Base-by-base conservation (phyloP, 257 asterid species). In the Jacaranda mimosifolia region DNA sequence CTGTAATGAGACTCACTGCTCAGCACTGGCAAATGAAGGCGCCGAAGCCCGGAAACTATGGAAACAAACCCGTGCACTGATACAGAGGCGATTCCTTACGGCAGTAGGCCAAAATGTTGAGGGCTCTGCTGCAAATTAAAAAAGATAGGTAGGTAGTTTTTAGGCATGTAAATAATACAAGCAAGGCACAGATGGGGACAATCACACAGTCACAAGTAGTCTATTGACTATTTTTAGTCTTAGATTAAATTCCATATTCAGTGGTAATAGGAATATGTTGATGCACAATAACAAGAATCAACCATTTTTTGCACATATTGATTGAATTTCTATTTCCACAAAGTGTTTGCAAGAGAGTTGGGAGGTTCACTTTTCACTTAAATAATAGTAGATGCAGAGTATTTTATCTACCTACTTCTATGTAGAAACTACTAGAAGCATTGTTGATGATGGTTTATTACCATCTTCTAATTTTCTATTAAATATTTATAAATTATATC, bases 1-100 rank as follows among this genome's bases (percentile, higher is more conserved):
- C 86, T 94, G 98, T 72, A 94, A 94, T 36, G 96, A 91, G 84
- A 83, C 85, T 53, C 94, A 77, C 52, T 86, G 92, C 84, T 92
- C 97, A 18, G 77, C 74, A 14, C 81, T 92, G 40, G 97, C 97
- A 38, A 86, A 82, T 70, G 92, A 88, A 46, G 91, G 84, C 73
- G 32, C 55, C 57, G 85, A 80, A 81, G 97, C 91, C 35, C 79
- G 74, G 48, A 86, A 82, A 69, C 74, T 94, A 39, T 88, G 97
- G 97, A 88, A 89, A 78, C 93, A 86, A 53, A 92, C 93, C 8
- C 88, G 87, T 52, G 82, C 88, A 36, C 82, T 91, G 65, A 78
- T 92, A 53, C 86, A 88, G 45, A 77, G 88, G 81, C 87, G 89
- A 81, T 82, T 87, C 75, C 84, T 81, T 52, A 79, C 79, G 55